Conservation (phyloP, 1,284 basidiomycete species). For the Marasmius fiardii region DNA sequence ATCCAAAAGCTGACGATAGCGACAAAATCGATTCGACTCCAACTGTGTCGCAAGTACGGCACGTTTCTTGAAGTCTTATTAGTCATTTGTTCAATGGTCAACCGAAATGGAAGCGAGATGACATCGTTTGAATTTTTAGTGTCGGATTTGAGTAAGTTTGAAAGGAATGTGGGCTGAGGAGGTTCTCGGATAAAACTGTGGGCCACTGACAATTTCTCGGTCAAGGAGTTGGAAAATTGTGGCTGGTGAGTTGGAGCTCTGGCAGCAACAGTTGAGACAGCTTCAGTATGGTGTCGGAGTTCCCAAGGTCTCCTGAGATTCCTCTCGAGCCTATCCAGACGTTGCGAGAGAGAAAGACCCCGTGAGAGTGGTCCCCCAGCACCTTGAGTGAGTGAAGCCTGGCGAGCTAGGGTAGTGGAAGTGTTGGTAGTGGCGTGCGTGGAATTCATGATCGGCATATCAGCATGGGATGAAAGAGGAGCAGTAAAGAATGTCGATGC, state of each 20-base stretch:
- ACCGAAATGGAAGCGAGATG: constrained; percentile 62
- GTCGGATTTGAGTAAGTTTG: constrained; percentile 48
- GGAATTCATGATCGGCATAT: constrained; percentile 19
- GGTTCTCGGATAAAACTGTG: constrained; percentile 24
- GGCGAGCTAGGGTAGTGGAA: constrained; percentile 12
- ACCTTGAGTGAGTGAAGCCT: constrained; percentile 12
- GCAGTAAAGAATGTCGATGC: constrained; percentile 51
- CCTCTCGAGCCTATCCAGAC: constrained; percentile 25
- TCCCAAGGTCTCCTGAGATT: constrained; percentile 31
- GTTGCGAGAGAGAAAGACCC: constrained; percentile 22
- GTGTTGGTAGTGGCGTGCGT: constrained; percentile 15
- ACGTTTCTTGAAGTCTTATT: constrained; percentile 59
- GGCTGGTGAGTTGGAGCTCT: not conserved
- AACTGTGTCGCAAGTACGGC: constrained; percentile 91
- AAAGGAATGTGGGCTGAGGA: constrained; percentile 43
- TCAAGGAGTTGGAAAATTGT: constrained; percentile 2
- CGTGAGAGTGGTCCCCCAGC: constrained; percentile 23
- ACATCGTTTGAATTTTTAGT: constrained; percentile 28
- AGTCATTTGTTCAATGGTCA: constrained; percentile 54
- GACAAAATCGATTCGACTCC: constrained; percentile 82
- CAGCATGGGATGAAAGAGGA: constrained; percentile 32
- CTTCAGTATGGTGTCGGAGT: constrained; percentile 13
- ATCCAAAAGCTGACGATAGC: constrained; percentile 70
- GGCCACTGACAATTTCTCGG: constrained; percentile 11
- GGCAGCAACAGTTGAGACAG: constrained; percentile 12